phyloP scores from a whole-genome alignment of 805 yeast genomes.

The Candida chauliodis region DNA sequence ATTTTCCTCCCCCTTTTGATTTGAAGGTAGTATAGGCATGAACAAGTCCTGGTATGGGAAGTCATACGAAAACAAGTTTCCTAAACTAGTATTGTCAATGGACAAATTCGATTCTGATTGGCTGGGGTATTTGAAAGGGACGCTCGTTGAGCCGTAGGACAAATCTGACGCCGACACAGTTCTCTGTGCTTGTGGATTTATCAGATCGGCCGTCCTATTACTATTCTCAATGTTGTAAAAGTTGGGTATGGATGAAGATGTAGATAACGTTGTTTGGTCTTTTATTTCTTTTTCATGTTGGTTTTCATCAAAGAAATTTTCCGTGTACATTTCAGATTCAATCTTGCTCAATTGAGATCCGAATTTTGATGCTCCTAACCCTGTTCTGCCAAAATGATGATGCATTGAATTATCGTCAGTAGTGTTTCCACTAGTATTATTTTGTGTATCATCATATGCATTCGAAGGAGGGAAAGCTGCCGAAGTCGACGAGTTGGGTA shows the following conservation, averaged over 20 bases:
- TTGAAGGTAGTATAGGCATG: slow-evolving; percentile 3
- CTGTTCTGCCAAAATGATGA: slow-evolving; percentile 12
- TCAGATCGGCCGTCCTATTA: neutral
- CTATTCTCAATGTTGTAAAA: slow-evolving; percentile 7
- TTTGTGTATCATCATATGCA: slow-evolving; percentile 5
- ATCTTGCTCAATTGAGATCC: slow-evolving; percentile 11
- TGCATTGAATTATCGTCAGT: slow-evolving; percentile 7
- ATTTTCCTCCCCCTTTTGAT: neutral
- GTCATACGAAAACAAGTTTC: slow-evolving; percentile 7
- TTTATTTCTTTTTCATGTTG: neutral
- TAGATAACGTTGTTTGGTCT: slow-evolving; percentile 7
- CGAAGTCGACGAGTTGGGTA: slow-evolving; percentile 11
- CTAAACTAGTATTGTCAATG: slow-evolving; percentile 1
- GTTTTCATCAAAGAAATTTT: slow-evolving; percentile 8
- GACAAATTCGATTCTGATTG: slow-evolving; percentile 6
- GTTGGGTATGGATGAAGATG: slow-evolving; percentile 12
- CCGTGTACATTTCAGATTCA: slow-evolving; percentile 11
- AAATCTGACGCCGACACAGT: slow-evolving; percentile 3
- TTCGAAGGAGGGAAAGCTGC: slow-evolving; percentile 15
- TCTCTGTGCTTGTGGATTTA: neutral
- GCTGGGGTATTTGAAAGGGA: neutral
- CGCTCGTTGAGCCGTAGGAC: slow-evolving; percentile 6
- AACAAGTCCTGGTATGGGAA: slow-evolving; percentile 11
- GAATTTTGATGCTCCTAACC: slow-evolving; percentile 11
- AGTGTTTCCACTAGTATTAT: neutral